Base-by-base conservation (phyloP, 352 stramenopile genomes). In the Discostella stelligera region DNA sequence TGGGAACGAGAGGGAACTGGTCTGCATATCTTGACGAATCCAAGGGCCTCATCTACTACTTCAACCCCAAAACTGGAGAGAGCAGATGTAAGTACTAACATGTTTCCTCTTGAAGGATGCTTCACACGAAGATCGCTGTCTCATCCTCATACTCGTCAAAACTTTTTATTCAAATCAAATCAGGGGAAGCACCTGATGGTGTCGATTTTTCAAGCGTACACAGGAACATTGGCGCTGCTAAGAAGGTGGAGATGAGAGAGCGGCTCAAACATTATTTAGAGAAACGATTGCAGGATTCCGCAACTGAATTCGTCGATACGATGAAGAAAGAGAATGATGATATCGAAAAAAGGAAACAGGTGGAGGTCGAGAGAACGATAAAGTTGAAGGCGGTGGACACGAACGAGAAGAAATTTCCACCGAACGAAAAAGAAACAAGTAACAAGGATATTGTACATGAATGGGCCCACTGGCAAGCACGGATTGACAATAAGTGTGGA, bases 41-140 rank as follows among this genome's bases (percentile, higher is more conserved):
- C 13, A 77, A 74, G 21, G 71, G 71, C 3, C 44, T 80, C 4
- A 59, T 80, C 4, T 80, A 80, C 48, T 80, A 80, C 48, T 80
- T 75, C 14, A 69, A 80, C 20, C 46, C n/a, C 11, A 46, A 32
- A 10, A 75, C 71, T 7, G 65, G 71, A 21, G 65, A 69, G 39
- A 69, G 53, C 48, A 60, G 61, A 56, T 80, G 66, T 66, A 39
- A 74, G 66, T 71, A 27, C 9, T 20, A 30, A 62, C 41, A 48
- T 23, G 30, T 8, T 25, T 58, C 50, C 14, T 32, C n/a, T 37
- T 30, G 50, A 44, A 14, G 3, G 37, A 44, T 44, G 37, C 2
- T 14, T 44, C 37, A 44, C 7, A 8, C 11, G 37, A 44, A 44
- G 27, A 32, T 32, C 37, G 2, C 37, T 44, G 13, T 14, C 37